Conservation (phyloP, 768 basidiomycete species). For the Leucosporidium creatinivorum region DNA sequence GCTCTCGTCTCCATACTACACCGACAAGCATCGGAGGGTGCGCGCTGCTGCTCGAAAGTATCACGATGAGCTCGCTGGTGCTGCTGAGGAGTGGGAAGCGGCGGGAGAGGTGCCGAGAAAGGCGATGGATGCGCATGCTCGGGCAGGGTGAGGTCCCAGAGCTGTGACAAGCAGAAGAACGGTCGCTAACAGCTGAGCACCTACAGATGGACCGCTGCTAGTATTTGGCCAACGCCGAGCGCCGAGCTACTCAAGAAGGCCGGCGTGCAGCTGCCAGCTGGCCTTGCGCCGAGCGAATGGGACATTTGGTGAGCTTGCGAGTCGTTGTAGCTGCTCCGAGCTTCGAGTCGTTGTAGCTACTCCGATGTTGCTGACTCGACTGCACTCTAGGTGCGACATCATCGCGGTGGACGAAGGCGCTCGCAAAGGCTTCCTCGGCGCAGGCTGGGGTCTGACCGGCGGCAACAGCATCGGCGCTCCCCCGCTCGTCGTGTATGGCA, state of each 20-base stretch:
- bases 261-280: not conserved
- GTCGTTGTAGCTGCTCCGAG: not conserved
- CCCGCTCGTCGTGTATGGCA: constrained; percentile 19
- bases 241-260: not conserved
- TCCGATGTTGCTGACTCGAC: not conserved
- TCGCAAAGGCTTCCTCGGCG: not conserved
- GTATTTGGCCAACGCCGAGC: not conserved
- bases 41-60: not conserved
- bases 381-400: not conserved
- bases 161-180: too few relatives aligned
- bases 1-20: not conserved
- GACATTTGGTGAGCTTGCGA: constrained; percentile 1
- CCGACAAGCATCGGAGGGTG: not conserved
- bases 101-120: not conserved
- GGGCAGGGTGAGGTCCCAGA: not conserved
- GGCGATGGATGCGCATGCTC: not conserved
- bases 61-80: not conserved
- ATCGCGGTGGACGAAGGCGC: not conserved
- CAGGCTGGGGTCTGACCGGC: not conserved
- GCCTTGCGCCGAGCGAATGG: not conserved
- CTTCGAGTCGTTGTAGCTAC: not conserved
- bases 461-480: constrained; percentile 4
- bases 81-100: not conserved
- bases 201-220: not conserved
- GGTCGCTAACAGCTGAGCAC: too few relatives aligned